A percentile compares a stretch with the other conserved stretches of the same genome.
phyloP scores from a whole-genome alignment of 768 basidiomycete genomes.

The Tubosaeta sp. region DNA sequence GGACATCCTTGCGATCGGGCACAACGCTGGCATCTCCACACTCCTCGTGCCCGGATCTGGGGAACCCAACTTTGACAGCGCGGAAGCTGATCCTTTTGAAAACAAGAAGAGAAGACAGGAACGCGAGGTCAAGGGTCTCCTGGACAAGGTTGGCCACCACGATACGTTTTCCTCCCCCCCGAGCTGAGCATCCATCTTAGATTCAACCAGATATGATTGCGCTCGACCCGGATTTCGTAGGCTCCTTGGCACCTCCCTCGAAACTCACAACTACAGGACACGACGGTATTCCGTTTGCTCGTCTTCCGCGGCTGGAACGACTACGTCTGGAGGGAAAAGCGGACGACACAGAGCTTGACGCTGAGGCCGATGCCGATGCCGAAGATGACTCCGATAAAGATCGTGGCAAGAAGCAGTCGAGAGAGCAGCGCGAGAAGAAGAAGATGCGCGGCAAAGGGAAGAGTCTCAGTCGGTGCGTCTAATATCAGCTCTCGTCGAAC shows the following conservation, averaged over 20 bases:
- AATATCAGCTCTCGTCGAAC: not conserved
- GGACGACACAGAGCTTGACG: conserved; percentile 56
- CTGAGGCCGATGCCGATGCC: conserved; percentile 23
- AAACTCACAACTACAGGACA: conserved; percentile 52
- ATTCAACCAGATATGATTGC: conserved; percentile 92
- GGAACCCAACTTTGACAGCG: conserved; percentile 91
- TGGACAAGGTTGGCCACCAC: conserved; percentile 68
- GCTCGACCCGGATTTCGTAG: conserved; percentile 73
- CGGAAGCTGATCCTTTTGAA: conserved; percentile 95
- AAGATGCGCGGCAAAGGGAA: conserved; percentile 88
- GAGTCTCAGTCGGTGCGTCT: conserved; percentile 66
- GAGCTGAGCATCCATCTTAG: conserved; percentile 33
- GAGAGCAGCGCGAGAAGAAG: conserved; percentile 50
- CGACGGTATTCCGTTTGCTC: conserved; percentile 58
- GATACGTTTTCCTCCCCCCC: not conserved
- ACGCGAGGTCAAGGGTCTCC: conserved; percentile 81
- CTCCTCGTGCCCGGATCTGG: conserved; percentile 90
- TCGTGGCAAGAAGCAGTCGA: conserved; percentile 23
- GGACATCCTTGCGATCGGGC: conserved; percentile 79
- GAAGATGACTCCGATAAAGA: conserved; percentile 35
- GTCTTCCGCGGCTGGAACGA: conserved; percentile 70
- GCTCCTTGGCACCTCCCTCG: conserved; percentile 57
- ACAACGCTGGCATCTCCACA: conserved; percentile 72
- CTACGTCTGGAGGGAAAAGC: conserved; percentile 63
- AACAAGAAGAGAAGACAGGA: conserved; percentile 76